These are phyloP conservation scores for Hymenoscyphus scutula DNA, from an alignment of 2,329 filamentous ascomycete species.

Conservation along the genomic window DNA sequence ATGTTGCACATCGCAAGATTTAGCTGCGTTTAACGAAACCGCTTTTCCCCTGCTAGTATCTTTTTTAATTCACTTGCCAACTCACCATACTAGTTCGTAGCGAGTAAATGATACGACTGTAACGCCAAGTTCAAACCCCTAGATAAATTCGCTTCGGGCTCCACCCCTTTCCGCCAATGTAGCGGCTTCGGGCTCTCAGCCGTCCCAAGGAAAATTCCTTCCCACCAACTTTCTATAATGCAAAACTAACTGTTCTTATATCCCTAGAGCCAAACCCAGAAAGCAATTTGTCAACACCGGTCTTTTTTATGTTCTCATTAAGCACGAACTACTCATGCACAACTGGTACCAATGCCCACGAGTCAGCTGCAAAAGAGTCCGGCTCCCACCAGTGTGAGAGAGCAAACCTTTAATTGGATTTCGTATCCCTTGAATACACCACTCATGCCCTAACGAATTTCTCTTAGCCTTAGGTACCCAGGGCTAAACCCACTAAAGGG, in stretches of 20 bases:
- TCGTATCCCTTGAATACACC: neutral
- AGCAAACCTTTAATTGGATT: neutral
- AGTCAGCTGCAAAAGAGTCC: conserved; percentile 10
- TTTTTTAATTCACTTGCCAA: neutral
- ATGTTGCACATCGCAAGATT: conserved; percentile 5
- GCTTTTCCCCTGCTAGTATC: neutral
- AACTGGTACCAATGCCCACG: neutral
- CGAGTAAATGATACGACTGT: neutral
- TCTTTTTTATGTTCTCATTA: neutral
- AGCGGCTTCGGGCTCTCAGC: neutral
- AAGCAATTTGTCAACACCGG: neutral
- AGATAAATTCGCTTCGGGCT: neutral
- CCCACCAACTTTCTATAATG: neutral
- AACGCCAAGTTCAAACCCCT: conserved; percentile 3
- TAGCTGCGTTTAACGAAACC: conserved; percentile 1
- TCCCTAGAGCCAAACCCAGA: neutral
- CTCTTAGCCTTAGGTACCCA: neutral
- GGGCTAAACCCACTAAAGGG: neutral
- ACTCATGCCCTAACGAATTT: neutral
- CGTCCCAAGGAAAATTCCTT: neutral
- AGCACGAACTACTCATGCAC: neutral
- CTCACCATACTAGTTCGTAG: neutral
- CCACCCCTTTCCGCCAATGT: neutral
- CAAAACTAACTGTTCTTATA: neutral
- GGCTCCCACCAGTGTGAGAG: conserved; percentile 6